Evolutionary conservation across 2,329 filamentous ascomycete species (phyloP).

Genomic region (Phyllachora maydis): DNA sequence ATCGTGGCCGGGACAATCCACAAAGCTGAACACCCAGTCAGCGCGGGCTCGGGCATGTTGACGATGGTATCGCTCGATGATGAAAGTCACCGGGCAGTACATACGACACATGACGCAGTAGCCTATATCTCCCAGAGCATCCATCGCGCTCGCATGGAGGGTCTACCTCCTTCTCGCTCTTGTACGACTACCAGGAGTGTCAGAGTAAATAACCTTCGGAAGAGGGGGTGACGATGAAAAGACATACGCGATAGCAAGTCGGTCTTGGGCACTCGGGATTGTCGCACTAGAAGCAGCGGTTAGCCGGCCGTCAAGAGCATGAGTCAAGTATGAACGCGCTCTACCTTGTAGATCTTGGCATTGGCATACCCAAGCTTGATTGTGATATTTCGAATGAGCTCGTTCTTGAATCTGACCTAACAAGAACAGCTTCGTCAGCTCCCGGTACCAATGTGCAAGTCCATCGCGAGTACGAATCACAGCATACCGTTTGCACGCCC

Average conservation of each 20-base stretch:
- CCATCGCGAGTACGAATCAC: too few species aligned
- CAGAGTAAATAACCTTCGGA: too few species aligned
- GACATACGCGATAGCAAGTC: slow-evolving; percentile 82
- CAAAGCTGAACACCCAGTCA: slow-evolving; percentile 58
- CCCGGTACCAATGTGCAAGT: too few species aligned
- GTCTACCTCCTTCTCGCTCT: slow-evolving; percentile 97
- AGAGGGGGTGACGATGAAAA: too few species aligned
- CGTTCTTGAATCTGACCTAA: slow-evolving; percentile 99
- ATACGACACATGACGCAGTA: slow-evolving; percentile 84
- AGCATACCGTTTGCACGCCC: slow-evolving; percentile 93
- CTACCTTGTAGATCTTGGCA: slow-evolving; percentile 99
- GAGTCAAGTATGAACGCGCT: too few species aligned
- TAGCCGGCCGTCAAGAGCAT: too few species aligned
- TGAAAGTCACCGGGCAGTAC: too few species aligned
- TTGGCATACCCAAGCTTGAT: slow-evolving; percentile 99
- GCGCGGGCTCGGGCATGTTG: too few species aligned
- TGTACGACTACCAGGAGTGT: too few species aligned
- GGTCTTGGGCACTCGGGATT: slow-evolving; percentile 78
- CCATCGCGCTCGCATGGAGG: slow-evolving; percentile 89
- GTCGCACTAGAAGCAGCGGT: too few species aligned
- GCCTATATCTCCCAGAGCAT: slow-evolving; percentile 68
- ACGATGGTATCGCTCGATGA: too few species aligned
- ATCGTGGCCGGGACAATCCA: slow-evolving; percentile 98
- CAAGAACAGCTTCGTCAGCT: too few species aligned
- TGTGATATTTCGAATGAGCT: slow-evolving; percentile 96